Evolutionary conservation across 2,329 filamentous ascomycete species (phyloP).

Genomic region (Waltergamsia citrina): DNA sequence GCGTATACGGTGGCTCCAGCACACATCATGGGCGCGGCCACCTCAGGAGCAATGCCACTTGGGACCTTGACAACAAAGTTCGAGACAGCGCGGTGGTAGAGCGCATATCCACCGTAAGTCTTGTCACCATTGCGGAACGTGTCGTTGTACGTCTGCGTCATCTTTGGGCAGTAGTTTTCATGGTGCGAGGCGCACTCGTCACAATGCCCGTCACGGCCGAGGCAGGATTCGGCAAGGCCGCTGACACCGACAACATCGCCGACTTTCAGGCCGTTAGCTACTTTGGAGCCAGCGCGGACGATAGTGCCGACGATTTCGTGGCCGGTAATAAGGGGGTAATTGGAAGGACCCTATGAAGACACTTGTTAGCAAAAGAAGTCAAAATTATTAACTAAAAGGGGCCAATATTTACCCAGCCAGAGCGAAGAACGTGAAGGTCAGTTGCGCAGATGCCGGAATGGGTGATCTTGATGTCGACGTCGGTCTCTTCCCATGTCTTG

Average conservation of each 20-base stretch:
- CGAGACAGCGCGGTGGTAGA: slow-evolving; percentile 7
- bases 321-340: too few species aligned
- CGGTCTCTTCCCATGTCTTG: slow-evolving; percentile 53
- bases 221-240: slow-evolving; percentile 46
- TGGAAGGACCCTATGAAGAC: too few species aligned
- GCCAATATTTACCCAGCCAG: slow-evolving; percentile 38
- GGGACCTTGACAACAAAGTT: slow-evolving; percentile 42
- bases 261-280: slow-evolving; percentile 37
- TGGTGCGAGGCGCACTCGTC: slow-evolving; percentile 27
- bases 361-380: too few species aligned
- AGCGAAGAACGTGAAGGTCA: slow-evolving; percentile 47
- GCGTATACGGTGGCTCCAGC: slow-evolving; percentile 60
- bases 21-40: slow-evolving; percentile 57
- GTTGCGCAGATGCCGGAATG: slow-evolving; percentile 57
- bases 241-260: slow-evolving; percentile 57
- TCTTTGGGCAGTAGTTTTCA: slow-evolving; percentile 31
- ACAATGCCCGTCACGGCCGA: slow-evolving; percentile 28
- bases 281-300: slow-evolving; percentile 39
- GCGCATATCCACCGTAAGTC: slow-evolving; percentile 3
- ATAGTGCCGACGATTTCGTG: slow-evolving; percentile 57
- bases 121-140: slow-evolving; percentile 1
- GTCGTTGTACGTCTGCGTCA: slow-evolving; percentile 2
- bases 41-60: slow-evolving; percentile 26
- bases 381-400: too few species aligned
- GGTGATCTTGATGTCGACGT: slow-evolving; percentile 54